Conservation (phyloP, 345 rosid genomes). For the Mallotus nudiflorus region DNA sequence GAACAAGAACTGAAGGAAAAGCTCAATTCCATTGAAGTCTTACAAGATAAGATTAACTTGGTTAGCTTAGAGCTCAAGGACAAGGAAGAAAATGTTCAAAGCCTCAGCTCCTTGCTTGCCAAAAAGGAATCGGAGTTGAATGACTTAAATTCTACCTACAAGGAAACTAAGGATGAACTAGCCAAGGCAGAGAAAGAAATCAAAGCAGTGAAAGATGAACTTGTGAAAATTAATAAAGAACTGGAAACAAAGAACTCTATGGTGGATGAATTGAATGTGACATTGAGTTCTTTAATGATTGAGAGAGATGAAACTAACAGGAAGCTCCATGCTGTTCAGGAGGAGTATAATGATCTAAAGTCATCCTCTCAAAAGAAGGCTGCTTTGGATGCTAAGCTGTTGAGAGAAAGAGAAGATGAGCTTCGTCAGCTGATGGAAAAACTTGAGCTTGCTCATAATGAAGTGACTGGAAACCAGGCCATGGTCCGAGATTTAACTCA, state of each 20-base stretch:
- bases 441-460: constrained; percentile 43
- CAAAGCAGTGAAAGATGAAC: constrained; percentile 43
- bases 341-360: constrained; percentile 55
- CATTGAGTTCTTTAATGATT: constrained; percentile 40
- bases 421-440: constrained; percentile 51
- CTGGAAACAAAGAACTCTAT: constrained; percentile 49
- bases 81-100: constrained; percentile 49
- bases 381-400: constrained; percentile 47
- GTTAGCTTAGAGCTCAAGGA: constrained; percentile 66
- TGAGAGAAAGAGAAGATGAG: constrained; percentile 53
- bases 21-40: constrained; percentile 40
- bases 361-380: constrained; percentile 55
- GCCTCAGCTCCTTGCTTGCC: constrained; percentile 45
- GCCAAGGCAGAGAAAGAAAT: constrained; percentile 49
- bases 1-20: constrained; percentile 61
- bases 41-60: constrained; percentile 56
- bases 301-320: constrained; percentile 53
- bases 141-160: constrained; percentile 40
- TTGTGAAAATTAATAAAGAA: constrained; percentile 44
- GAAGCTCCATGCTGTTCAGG: constrained; percentile 45
- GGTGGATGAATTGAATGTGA: constrained; percentile 56
- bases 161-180: constrained; percentile 54
- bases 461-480: constrained; percentile 38
- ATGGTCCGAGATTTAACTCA: constrained; percentile 45
- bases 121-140: constrained; percentile 64